A percentile compares a stretch with the other conserved stretches of the same genome.
These are phyloP conservation scores for Marvania coccoides DNA, from an alignment of 139 green algal genomes.

Conservation along the genomic window DNA sequence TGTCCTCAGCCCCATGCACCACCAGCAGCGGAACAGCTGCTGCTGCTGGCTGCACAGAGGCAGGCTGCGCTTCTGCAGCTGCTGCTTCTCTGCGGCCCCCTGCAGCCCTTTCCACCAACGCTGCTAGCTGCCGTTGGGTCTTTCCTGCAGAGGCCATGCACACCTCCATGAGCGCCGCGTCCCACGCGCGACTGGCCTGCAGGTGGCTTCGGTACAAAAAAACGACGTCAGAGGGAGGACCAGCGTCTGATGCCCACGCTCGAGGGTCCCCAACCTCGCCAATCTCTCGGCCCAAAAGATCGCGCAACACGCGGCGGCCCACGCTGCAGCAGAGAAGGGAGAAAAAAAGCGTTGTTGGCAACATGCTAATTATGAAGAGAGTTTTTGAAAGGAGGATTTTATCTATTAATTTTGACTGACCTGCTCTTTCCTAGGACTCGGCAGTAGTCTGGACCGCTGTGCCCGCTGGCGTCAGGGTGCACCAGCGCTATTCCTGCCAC, in stretches of 20 bases:
- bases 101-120: neutral
- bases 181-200: constrained; percentile 55
- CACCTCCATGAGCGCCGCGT: constrained; percentile 48
- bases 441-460: constrained; percentile 33
- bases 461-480: constrained; percentile 42
- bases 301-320: constrained; percentile 56
- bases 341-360: too few species aligned
- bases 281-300: constrained; percentile 63
- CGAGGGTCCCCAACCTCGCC: constrained; percentile 49
- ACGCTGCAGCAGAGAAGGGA: constrained; percentile 48
- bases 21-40: too few species aligned
- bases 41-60: too few species aligned
- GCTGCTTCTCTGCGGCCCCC: neutral
- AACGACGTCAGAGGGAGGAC: constrained; percentile 53
- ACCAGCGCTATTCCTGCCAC: constrained; percentile 46
- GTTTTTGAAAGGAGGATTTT: too few species aligned
- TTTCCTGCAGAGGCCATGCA: too few species aligned
- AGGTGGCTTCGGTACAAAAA: constrained; percentile 63
- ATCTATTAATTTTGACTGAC: too few species aligned
- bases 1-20: neutral
- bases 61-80: too few species aligned
- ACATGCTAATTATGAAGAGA: too few species aligned
- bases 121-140: too few species aligned
- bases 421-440: constrained; percentile 40
- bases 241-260: constrained; percentile 49